Base-by-base conservation (phyloP, 768 basidiomycete species). In the Mycena galericulata region DNA sequence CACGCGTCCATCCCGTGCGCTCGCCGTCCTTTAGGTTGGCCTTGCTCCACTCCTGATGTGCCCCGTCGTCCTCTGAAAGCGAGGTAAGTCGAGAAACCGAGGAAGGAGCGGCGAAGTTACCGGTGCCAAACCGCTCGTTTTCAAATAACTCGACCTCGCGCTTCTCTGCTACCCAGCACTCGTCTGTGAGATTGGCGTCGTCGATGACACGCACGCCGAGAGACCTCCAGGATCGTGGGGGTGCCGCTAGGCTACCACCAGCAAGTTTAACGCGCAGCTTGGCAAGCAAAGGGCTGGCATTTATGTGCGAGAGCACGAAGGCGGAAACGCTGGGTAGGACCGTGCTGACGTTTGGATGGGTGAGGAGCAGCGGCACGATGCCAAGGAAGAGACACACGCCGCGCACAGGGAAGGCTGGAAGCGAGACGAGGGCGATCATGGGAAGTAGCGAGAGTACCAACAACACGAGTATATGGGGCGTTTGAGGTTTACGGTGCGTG, bases 111-210 rank as follows among this genome's bases (percentile, higher is more conserved):
- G 29, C 41, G 30, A 3, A 67, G n/a, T 43, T 57, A 34, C 68
- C 65, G 34, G 78, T 76, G 38, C 77, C 75, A 80, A 86, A 90
- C 20, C 94, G 83, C 75, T 95, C 92, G 78, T 94, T 95, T 82
- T 95, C 94, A 83, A 88, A 95, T 26, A 95, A 75, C 76, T 93
- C 91, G 18, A 95, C 92, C 36, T 89, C 86, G 8, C 87, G 77
- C 79, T 90, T 84, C 74, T 91, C 87, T 2, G 89, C 82, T 0
- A 78, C 81, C 92, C 92, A 94, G 47, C 87, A 87, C 30, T 74
- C 78, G 73, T 94, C 91, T 8, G 83, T 81, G 4, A 95, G 84
- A 14, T 80, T 82, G 68, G 94, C 91, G 69, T 95, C 82, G 71
- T 95, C 91, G 24, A 89, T 72, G 1, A 89, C 46, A 7, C 85